phyloP scores from a whole-genome alignment of 345 rosid genomes.

The Citrus trifoliata region DNA sequence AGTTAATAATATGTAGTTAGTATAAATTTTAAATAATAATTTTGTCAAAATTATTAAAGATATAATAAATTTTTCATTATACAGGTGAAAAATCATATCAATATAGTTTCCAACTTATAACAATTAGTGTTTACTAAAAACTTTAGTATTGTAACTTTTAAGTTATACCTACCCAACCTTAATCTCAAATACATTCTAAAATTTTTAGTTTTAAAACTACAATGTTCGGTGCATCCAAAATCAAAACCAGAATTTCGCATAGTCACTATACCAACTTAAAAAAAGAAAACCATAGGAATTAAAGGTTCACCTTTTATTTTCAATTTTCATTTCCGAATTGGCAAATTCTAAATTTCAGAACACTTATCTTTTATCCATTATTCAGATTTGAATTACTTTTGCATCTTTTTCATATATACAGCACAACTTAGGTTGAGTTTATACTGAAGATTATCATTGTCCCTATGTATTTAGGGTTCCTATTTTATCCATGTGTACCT shows the following conservation, averaged over 20 bases:
- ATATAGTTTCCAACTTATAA: too few species aligned
- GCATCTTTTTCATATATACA: neutral
- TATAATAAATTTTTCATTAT: too few species aligned
- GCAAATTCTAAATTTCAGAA: neutral
- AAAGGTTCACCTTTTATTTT: neutral
- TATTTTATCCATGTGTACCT: neutral
- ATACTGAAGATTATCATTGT: neutral
- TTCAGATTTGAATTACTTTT: neutral
- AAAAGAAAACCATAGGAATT: neutral
- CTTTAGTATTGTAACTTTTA: too few species aligned
- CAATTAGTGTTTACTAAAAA: too few species aligned
- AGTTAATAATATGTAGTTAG: too few species aligned
- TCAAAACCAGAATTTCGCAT: neutral
- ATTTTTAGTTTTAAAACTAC: too few species aligned
- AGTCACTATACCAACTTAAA: neutral
- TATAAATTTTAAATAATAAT: too few species aligned
- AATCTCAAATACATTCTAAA: too few species aligned
- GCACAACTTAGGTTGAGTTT: neutral
- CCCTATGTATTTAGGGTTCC: neutral
- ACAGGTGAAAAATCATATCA: too few species aligned
- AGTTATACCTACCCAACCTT: rapidly evolving
- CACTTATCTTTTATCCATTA: neutral
- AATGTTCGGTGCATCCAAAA: neutral
- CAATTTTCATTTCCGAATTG: neutral
- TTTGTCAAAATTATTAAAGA: too few species aligned